Base-by-base conservation (phyloP, 331 rosid genomes). In the Malus hybrid region DNA sequence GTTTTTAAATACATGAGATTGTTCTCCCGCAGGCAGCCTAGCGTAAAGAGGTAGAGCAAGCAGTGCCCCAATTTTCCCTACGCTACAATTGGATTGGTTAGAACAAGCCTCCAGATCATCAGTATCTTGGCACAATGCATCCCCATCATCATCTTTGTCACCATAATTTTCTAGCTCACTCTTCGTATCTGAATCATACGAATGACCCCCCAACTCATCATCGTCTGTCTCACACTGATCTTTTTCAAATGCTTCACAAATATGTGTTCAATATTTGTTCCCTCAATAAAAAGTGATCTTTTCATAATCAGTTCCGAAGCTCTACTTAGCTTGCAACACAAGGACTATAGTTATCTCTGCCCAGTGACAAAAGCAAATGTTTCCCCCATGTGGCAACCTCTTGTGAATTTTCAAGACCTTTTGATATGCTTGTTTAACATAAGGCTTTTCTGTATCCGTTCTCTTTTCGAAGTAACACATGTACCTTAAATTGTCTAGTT, bases 371-470 rank as follows among this genome's bases (percentile, higher is more conserved):
- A 90, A 44, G 86, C 93, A 63, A 93, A 90, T 80, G 86, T 86
- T 63, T 42, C 97, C 98, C 63, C 97, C 97, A 74, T 79, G 89
- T 29, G 97, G 97, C 79, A 93, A 75, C 81, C 64, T 91, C 94
- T 91, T 91, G 84, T 93, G 98, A 82, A 91, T 93, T 60, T 91
- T 92, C 84, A 93, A 24, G 66, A 90, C 85, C 83, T 91, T 93
- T 85, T 88, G 91, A 79, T 88, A 93, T 5, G 98, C 97, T 81
- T 86, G 90, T 39, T 89, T 93, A 27, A 87, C 69, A 57, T 90
- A 93, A 83, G 91, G 96, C 71, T 83, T 95, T 15, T 15, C 69
- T 10, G 33, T 32, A 1, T 42, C 48, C 1, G 95, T 93, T 89
- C 83, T 90, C 84, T 84, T 93, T 12, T 95, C 65, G 71, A 93